Conservation (phyloP, 129 eudicot genomes). For the Flaveria sonorensis region DNA sequence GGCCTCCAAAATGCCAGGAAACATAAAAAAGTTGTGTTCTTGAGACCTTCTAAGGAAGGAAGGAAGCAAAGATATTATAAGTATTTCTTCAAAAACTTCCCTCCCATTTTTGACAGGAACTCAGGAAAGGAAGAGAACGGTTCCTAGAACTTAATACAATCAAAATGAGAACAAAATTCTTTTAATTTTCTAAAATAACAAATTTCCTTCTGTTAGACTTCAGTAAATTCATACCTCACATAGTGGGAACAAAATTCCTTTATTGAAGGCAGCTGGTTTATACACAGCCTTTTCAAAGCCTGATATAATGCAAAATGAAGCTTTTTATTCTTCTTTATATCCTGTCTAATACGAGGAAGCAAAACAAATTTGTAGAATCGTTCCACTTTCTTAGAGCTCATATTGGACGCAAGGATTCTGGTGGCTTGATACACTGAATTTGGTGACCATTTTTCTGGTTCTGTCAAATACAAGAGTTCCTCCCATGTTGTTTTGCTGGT, state of each 20-base stretch:
- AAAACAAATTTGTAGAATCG: conserved; percentile 78
- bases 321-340: conserved; percentile 77
- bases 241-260: conserved; percentile 86
- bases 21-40: too few species aligned
- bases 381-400: conserved; percentile 87
- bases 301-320: conserved; percentile 83
- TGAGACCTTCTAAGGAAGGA: background rate
- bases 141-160: background rate
- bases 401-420: conserved; percentile 84
- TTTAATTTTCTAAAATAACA: too few species aligned
- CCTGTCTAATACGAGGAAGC: conserved; percentile 87
- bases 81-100: background rate
- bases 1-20: too few species aligned
- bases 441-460: conserved; percentile 98
- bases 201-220: too few species aligned
- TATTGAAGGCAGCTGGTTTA: conserved; percentile 91
- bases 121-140: too few species aligned
- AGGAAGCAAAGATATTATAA: background rate
- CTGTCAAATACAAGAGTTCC: conserved; percentile 79
- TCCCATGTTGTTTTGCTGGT: conserved; percentile 79
- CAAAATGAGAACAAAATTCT: background rate
- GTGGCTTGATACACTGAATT: conserved; percentile 90
- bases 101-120: background rate
- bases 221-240: conserved; percentile 62
- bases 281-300: conserved; percentile 84